phyloP scores from a whole-genome alignment of 2,329 filamentous ascomycete genomes.

The Lojkania enalia region DNA sequence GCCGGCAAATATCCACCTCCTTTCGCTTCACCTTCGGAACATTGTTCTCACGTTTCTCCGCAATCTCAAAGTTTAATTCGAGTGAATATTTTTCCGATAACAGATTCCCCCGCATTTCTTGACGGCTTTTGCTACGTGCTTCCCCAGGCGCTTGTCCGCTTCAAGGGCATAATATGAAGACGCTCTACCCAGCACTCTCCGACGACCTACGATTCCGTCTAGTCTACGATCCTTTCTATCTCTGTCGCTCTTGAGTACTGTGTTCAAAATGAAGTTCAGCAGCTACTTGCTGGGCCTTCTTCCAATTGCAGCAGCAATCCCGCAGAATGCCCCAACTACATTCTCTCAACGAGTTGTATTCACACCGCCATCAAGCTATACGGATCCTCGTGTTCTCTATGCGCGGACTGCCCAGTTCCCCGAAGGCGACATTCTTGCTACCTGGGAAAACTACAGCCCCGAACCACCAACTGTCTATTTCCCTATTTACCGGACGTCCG shows the following conservation, averaged over 20 bases:
- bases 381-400: slow-evolving; percentile 55
- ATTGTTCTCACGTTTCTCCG: no score
- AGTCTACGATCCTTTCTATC: no score
- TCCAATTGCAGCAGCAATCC: background rate
- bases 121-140: no score
- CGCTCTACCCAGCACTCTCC: no score
- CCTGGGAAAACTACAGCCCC: slow-evolving; percentile 59
- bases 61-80: no score
- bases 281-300: background rate
- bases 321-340: slow-evolving; percentile 24
- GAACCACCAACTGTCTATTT: slow-evolving; percentile 51
- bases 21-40: background rate
- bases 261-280: no score
- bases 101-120: no score
- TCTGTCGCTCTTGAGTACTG: no score
- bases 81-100: no score
- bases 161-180: no score
- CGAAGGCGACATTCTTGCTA: slow-evolving; percentile 53
- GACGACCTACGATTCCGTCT: no score
- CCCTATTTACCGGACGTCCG: slow-evolving; percentile 52
- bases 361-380: slow-evolving; percentile 50
- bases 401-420: slow-evolving; percentile 54
- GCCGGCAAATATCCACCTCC: background rate
- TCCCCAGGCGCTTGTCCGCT: no score
- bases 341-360: slow-evolving; percentile 47